A percentile compares a stretch with the other conserved stretches of the same genome.
These are phyloP conservation scores for Chaetomidium leptoderma DNA, from an alignment of 495 filamentous ascomycete species.

Conservation along the genomic window DNA sequence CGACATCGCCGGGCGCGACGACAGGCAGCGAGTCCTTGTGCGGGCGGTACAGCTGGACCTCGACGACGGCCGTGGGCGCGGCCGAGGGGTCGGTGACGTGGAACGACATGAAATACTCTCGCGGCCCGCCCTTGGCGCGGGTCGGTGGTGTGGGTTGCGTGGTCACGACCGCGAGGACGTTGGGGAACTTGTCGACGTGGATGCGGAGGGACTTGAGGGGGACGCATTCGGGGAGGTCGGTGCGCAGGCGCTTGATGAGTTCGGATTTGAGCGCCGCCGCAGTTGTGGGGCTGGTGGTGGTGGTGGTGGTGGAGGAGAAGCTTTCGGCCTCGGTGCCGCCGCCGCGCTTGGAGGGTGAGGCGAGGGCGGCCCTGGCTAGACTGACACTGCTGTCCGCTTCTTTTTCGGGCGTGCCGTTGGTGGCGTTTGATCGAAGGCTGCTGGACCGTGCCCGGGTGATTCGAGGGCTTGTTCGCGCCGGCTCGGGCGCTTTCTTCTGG, in stretches of 20 bases:
- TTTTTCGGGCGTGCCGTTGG: slow-evolving; percentile 9
- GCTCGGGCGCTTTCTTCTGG: slow-evolving; percentile 26
- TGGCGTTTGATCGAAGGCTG: slow-evolving; percentile 24
- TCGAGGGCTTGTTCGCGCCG: slow-evolving; percentile 23
- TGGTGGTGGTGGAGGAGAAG: neutral
- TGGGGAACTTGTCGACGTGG: slow-evolving; percentile 51
- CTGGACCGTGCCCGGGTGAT: slow-evolving; percentile 26
- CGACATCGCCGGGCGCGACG: slow-evolving; percentile 64
- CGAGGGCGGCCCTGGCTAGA: slow-evolving; percentile 3
- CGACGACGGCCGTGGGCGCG: slow-evolving; percentile 42
- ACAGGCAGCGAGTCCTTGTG: slow-evolving; percentile 66
- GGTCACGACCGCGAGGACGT: slow-evolving; percentile 65
- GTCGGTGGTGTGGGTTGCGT: slow-evolving; percentile 50
- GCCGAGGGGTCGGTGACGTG: slow-evolving; percentile 63
- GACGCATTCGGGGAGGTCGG: slow-evolving; percentile 61
- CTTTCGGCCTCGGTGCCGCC: slow-evolving; percentile 2
- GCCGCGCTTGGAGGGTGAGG: slow-evolving; percentile 17
- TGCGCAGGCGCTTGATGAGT: slow-evolving; percentile 50
- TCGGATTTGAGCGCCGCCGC: slow-evolving; percentile 36
- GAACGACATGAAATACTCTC: slow-evolving; percentile 66
- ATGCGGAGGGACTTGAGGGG: slow-evolving; percentile 59
- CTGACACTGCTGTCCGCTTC: slow-evolving; percentile 2
- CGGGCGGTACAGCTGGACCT: slow-evolving; percentile 71
- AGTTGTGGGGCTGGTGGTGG: neutral
- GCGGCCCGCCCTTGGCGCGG: slow-evolving; percentile 60